phyloP scores from a whole-genome alignment of 1,284 basidiomycete genomes.

The Clitocybe nebularis region DNA sequence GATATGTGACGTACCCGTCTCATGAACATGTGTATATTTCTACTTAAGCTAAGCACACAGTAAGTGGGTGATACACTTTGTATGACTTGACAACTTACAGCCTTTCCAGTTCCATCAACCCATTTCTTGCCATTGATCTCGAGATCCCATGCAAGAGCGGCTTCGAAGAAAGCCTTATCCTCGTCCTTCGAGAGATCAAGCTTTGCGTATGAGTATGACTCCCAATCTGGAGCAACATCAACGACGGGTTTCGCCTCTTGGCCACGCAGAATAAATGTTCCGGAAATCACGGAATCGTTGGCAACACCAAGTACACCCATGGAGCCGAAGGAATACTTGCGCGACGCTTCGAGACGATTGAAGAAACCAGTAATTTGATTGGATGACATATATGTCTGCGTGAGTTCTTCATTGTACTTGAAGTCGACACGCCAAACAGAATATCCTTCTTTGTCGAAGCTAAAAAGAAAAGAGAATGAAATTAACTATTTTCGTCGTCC shows the following conservation, averaged over 20 bases:
- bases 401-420: constrained; percentile 97
- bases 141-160: constrained; percentile 87
- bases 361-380: constrained; percentile 94
- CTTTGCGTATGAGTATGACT: constrained; percentile 81
- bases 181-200: constrained; percentile 64
- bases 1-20: too few relatives aligned
- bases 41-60: too few relatives aligned
- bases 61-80: too few relatives aligned
- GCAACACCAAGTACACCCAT: constrained; percentile 84
- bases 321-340: constrained; percentile 94
- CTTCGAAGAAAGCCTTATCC: constrained; percentile 89
- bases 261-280: constrained; percentile 83
- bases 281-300: constrained; percentile 72
- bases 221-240: constrained; percentile 87
- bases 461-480: constrained; percentile 35
- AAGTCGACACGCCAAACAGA: constrained; percentile 92
- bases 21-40: too few relatives aligned
- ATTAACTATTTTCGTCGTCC: constrained; percentile 14
- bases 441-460: constrained; percentile 90
- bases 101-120: constrained; percentile 57
- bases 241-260: constrained; percentile 67
- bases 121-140: constrained; percentile 82
- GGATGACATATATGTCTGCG: constrained; percentile 88
- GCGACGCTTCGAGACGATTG: constrained; percentile 91
- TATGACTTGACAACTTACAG: too few relatives aligned